Percentiles rank a stretch among this genome's conserved stretches.
Evolutionary conservation across 192 early-diverging fungal species (phyloP).

Genomic region (Coemansia erecta): DNA sequence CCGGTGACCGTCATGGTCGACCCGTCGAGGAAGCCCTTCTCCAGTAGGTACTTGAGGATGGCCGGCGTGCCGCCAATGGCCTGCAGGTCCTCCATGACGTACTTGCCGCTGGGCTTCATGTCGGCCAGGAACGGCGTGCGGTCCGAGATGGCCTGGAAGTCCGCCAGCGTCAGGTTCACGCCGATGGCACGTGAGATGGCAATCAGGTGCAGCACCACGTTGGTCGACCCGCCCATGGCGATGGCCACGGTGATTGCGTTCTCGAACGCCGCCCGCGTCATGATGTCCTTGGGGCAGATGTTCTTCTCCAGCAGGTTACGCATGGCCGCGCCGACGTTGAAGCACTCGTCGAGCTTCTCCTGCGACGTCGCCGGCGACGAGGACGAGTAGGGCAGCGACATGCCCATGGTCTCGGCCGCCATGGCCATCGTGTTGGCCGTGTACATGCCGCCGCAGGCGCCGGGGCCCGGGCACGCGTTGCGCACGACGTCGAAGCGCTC

Average conservation of each 20-base stretch:
- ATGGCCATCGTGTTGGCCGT: constrained; percentile 98
- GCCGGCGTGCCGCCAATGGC: constrained; percentile 91
- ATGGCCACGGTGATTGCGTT: constrained; percentile 95
- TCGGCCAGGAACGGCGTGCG: constrained; percentile 94
- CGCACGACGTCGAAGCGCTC: constrained; percentile 74
- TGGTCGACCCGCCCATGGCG: constrained; percentile 96
- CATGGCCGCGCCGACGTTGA: constrained; percentile 79
- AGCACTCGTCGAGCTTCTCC: constrained; percentile 87
- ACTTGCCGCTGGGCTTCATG: constrained; percentile 97
- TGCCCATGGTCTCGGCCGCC: constrained; percentile 96
- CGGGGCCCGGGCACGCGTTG: constrained; percentile 81
- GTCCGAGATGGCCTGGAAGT: constrained; percentile 93
- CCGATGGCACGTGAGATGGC: constrained; percentile 83
- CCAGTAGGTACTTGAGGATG: constrained; percentile 90
- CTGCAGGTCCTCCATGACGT: constrained; percentile 97
- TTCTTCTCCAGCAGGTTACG: constrained; percentile 86
- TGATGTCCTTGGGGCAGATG: constrained; percentile 93
- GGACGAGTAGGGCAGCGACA: constrained; percentile 94
- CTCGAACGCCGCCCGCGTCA: constrained; percentile 92
- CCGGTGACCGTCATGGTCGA: constrained; percentile 95
- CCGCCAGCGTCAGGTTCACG: constrained; percentile 83
- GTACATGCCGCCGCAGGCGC: constrained; percentile 99
- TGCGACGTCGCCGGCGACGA: constrained; percentile 90
- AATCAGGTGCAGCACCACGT: constrained; percentile 93
- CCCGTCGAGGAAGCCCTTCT: constrained; percentile 82